Base-by-base conservation (phyloP, 176 grass and related monocot species). In the Stipa capillata region DNA sequence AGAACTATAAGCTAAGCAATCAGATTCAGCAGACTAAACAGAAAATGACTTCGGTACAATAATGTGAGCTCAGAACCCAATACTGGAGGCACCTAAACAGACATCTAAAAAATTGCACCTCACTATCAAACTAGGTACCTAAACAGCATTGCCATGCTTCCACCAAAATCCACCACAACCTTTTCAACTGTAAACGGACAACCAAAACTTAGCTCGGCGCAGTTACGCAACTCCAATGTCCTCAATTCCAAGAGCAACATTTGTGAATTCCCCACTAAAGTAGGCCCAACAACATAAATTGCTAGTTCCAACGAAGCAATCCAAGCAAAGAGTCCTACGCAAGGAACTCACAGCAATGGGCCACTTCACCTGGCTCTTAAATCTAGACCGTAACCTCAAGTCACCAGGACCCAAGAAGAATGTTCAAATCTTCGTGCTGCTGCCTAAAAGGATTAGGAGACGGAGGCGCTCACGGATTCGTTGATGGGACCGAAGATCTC, bases 401-500 rank as follows among this genome's bases (percentile, higher is more conserved):
- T 2, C 1, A 61, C 35, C 0, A n/a, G 3, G 7, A 48, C 49
- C n/a, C 21, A 67, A 4, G 7, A 47, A 77, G 6, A 65, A 72
- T 16, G 40, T 25, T 27, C 16, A 14, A 14, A 0, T 15, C 5
- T 16, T 28, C 2, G 2, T 15, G n/a, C 11, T 18, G 37, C 20
- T 28, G 7, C 0, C 4, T 2, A 9, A 10, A 12, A 31, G 23
- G 69, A 40, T 20, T 24, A 31, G 31, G 17, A 53, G 40, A 64
- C 37, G 67, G 44, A 51, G 42, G 6, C 24, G 33, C 90, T 93
- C 55, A 99, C 96, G 15, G 96, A 90, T 95, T 99, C 96, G 36
- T 99, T 99, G 70, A 95, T 99, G 72, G 96, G 96, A 8, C 96
- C 92, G 79, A 95, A 99, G 65, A 99, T 99, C 75, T 99, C 96